A percentile compares a stretch with the other conserved stretches of the same genome.
Conservation (phyloP, 371 early-diverging fungal species). For the Dipsacomyces acuminosporus region DNA sequence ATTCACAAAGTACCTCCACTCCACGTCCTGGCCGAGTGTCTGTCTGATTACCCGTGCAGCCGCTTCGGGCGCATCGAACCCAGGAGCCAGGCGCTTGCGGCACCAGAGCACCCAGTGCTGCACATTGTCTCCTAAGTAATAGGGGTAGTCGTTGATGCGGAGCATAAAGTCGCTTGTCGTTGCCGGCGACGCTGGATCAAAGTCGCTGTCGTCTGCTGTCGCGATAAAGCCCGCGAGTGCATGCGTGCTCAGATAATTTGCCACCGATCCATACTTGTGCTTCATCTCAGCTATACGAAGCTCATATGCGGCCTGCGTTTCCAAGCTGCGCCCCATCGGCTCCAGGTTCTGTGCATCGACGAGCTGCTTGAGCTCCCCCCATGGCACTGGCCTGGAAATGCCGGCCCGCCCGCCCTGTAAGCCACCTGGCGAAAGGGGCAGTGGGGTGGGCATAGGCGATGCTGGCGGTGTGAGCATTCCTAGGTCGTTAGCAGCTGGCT, state of each 20-base stretch:
- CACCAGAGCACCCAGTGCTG: slow-evolving; percentile 59
- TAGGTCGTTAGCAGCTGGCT: not conserved
- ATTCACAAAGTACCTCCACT: slow-evolving; percentile 46
- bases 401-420: slow-evolving; percentile 21
- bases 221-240: slow-evolving; percentile 24
- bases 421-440: not conserved
- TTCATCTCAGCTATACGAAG: slow-evolving; percentile 1
- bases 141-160: slow-evolving; percentile 55
- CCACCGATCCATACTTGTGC: slow-evolving; percentile 22
- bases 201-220: not conserved
- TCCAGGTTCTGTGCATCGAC: slow-evolving; percentile 24
- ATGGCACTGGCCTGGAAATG: slow-evolving; percentile 12
- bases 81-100: slow-evolving; percentile 44
- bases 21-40: slow-evolving; percentile 20
- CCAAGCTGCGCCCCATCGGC: slow-evolving; percentile 36
- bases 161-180: slow-evolving; percentile 15
- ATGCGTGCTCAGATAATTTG: slow-evolving; percentile 22
- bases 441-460: slow-evolving; percentile 14
- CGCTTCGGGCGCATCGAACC: slow-evolving; percentile 17
- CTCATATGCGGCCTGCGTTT: slow-evolving; percentile 22
- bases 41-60: slow-evolving; percentile 11
- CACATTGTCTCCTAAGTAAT: slow-evolving; percentile 51
- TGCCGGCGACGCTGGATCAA: slow-evolving; percentile 8
- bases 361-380: slow-evolving; percentile 21
- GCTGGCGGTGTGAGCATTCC: slow-evolving; percentile 33